Base-by-base conservation (phyloP, 352 stramenopile genomes). In the Pythium guiyangense region DNA sequence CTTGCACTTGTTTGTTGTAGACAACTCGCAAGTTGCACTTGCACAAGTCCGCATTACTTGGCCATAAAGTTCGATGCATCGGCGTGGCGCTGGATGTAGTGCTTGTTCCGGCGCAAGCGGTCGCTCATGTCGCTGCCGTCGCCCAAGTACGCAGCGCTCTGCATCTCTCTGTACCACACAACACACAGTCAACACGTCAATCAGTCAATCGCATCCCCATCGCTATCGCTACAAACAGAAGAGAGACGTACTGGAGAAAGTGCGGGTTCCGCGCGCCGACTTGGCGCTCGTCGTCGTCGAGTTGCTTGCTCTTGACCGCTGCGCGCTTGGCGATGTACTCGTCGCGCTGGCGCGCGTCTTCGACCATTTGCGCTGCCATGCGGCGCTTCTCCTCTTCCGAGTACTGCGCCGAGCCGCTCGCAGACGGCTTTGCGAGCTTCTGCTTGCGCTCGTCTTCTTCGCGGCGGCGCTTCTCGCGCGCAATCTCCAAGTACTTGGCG, bases 61-160 rank as follows among this genome's bases (percentile, higher is more conserved):
- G 81, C 75, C 37, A 95, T 63, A 29, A 95, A 95, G 62, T 92
- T 93, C 22, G 71, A 78, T 29, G 72, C 71, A 25, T 90, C 78
- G n/a, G 79, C 82, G 45, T 87, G 80, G 37, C 71, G 75, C 57
- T 95, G 86, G 45, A 95, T 92, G 60, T 95, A 95, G 57, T 95
- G 83, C 26, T 79, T 79, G 55, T 95, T 95, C 49, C 86, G 69
- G 18, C 76, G 75, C 54, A 95, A 58, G 0, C 82, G 83, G 39
- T 93, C 81, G 46, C 80, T 63, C 77, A 95, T 90, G 39, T 68
- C 86, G 59, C 65, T 78, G 3, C 83, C 74, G 0, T 62, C 62
- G 31, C 79, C 67, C 49, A 90, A 49, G 55, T 95, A 95, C n/a
- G 81, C 83, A 12, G 74, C 70, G 25, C 80, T 77, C 27, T 89